phyloP scores from a whole-genome alignment of 108 stramenopile species.

The Pseudonitzschia delicatissima region DNA sequence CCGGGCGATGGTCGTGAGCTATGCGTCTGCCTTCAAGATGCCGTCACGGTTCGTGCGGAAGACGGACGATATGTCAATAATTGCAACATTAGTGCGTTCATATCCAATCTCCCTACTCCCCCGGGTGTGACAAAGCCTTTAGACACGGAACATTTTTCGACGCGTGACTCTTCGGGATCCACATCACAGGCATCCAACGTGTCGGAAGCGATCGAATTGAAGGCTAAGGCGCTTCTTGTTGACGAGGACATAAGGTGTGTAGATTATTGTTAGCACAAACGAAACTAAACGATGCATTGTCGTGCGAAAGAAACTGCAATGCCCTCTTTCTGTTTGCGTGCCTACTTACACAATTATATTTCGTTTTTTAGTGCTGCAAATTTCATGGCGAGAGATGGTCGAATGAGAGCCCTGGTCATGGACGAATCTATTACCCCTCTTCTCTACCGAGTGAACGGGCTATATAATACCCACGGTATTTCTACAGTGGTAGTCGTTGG shows the following conservation, averaged over 20 bases:
- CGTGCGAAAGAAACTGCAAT: too few species aligned
- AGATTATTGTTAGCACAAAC: background rate
- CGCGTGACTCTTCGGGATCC: constrained; percentile 88
- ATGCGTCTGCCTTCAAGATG: constrained; percentile 65
- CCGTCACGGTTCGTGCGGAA: constrained; percentile 93
- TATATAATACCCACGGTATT: constrained; percentile 73
- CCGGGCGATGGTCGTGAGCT: constrained; percentile 96
- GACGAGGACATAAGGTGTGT: constrained; percentile 86
- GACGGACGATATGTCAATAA: constrained; percentile 85
- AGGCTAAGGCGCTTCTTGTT: constrained; percentile 84
- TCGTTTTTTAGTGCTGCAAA: constrained; percentile 70
- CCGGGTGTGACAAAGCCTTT: constrained; percentile 49
- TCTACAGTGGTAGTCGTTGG: constrained; percentile 92
- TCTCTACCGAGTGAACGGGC: constrained; percentile 77
- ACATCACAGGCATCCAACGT: constrained; percentile 95
- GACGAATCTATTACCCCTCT: constrained; percentile 97
- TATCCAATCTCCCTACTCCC: constrained; percentile 83
- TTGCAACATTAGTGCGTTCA: constrained; percentile 89
- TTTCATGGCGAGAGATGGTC: constrained; percentile 93
- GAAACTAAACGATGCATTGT: background rate
- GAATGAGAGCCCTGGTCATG: constrained; percentile 92
- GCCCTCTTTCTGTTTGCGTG: too few species aligned
- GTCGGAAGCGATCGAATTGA: constrained; percentile 87
- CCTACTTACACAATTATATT: background rate
- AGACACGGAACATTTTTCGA: constrained; percentile 74